phyloP scores from a whole-genome alignment of 106 monocot species.

The Dendrobium catenatum region DNA sequence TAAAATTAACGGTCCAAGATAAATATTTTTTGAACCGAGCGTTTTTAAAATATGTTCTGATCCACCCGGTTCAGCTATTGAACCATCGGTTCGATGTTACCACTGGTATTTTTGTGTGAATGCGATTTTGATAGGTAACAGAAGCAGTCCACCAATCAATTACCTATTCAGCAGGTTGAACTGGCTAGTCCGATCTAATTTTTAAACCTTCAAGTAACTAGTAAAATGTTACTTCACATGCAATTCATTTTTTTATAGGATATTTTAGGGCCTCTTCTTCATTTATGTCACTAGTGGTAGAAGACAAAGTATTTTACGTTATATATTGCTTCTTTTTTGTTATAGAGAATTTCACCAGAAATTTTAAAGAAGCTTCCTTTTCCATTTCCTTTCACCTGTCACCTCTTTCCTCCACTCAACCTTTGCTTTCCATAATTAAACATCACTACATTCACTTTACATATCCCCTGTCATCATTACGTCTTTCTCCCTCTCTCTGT shows the following conservation, averaged over 20 bases:
- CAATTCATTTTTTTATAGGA: neutral
- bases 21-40: too few species aligned
- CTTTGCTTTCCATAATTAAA: conserved; percentile 1
- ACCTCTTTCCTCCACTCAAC: neutral
- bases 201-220: too few species aligned
- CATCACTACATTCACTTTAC: conserved; percentile 5
- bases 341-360: neutral
- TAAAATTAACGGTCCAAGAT: too few species aligned
- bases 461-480: neutral
- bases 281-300: neutral
- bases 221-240: too few species aligned
- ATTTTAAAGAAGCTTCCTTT: neutral
- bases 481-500: neutral
- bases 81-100: too few species aligned
- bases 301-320: neutral
- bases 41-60: too few species aligned
- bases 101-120: too few species aligned
- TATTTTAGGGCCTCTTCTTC: neutral
- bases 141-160: too few species aligned
- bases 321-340: neutral
- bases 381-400: neutral
- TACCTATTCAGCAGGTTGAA: too few species aligned
- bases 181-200: too few species aligned
- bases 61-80: too few species aligned
- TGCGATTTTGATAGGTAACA: too few species aligned